Evolutionary conservation across 1,284 basidiomycete genomes (phyloP), one percentile per base, ranked within the genome.

Genomic region (Grifola frondosa): DNA sequence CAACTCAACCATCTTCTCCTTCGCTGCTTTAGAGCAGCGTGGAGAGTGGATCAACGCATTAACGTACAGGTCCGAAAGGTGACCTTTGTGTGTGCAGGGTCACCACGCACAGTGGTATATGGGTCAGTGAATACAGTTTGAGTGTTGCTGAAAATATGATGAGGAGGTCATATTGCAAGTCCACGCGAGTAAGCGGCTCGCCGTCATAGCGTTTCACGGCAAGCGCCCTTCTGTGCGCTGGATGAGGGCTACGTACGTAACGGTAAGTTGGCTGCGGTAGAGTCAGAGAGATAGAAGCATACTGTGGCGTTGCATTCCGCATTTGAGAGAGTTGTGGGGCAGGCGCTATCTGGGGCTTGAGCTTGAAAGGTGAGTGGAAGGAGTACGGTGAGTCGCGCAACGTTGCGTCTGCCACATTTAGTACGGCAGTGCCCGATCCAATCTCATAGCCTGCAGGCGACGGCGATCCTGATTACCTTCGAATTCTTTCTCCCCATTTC

Each of bases 41-140:
- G 73, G 77, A 21, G 88, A 90, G 62, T 83, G 80, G 62, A 87
- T 80, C 46, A 94, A 63, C 11, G 88, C 80, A 58, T 87, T 84
- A 49, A 91, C 76, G 65, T 94, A 96, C 50, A 95, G 77, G 62
- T 93, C 88, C 82, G 78, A 62, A 96, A 95, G 40, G 81, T 81
- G 63, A 88, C 73, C 60, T 75, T 81, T 35, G 69, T 73, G 45
- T 70, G 71, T 38, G 72, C 69, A 5, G 65, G 62, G 49, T 75
- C 75, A 46, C 70, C 65, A 43, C 52, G 60, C 31, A 61, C 61
- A 44, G 61, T 64, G 12, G 56, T 53, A 37, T 62, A 64, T 37
- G 78, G 77, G 42, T 77, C 80, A 31, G 88, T 91, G 67, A 95
- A 95, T 45, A 84, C 86, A 29, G 75, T 66, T 11, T 73, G 72